Percentiles rank a stretch among this genome's conserved stretches.
Evolutionary conservation across 345 rosid species (phyloP).

Genomic region (Citrus glauca): DNA sequence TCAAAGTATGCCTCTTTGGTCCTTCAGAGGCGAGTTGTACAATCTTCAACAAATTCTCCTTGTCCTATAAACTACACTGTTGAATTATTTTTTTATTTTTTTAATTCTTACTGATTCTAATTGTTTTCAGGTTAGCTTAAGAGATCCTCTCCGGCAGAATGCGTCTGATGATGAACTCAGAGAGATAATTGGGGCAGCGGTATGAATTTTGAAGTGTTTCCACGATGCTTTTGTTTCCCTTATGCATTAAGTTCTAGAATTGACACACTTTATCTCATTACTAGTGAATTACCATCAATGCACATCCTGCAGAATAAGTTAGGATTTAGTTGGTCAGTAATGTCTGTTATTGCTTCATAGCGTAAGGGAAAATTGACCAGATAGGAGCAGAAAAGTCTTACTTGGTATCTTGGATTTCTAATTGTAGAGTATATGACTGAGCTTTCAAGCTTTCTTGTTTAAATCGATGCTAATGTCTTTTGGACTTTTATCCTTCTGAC

Average conservation of each 20-base stretch:
- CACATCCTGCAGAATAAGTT: not conserved
- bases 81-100: not conserved
- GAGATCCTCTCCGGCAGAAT: conserved; percentile 85
- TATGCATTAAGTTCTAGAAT: not conserved
- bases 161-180: conserved; percentile 64
- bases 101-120: not conserved
- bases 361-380: not conserved
- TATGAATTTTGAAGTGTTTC: conserved; percentile 29
- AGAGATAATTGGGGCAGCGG: conserved; percentile 89
- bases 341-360: not conserved
- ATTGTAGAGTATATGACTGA: not conserved
- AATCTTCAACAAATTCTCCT: not conserved
- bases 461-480: not conserved
- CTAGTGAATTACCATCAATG: not conserved
- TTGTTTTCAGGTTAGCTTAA: conserved; percentile 72
- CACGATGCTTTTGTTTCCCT: not conserved
- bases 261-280: not conserved
- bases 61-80: not conserved
- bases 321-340: not conserved
- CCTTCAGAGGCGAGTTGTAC: conserved; percentile 71
- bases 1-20: conserved; percentile 98
- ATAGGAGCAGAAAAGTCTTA: not conserved
- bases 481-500: not conserved
- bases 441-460: conserved; percentile 3
- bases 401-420: not conserved